These are phyloP conservation scores for Periconia macrospinosa DNA, from an alignment of 2,329 filamentous ascomycete genomes.

Conservation along the genomic window DNA sequence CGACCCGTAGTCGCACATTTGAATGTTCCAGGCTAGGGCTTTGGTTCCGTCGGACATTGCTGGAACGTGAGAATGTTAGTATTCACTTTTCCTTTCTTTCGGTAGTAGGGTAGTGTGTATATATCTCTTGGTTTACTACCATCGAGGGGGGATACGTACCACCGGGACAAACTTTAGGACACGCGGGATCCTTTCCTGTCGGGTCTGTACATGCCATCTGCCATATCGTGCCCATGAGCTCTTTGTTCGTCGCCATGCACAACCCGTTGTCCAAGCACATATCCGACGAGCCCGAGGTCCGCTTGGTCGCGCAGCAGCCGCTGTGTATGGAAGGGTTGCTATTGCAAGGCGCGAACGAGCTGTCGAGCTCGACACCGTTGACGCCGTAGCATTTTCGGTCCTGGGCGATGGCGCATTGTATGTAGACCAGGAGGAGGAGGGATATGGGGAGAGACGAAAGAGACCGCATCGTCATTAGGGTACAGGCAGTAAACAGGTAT, in stretches of 20 bases:
- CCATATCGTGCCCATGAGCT: slow-evolving; percentile 36
- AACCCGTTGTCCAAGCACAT: slow-evolving; percentile 37
- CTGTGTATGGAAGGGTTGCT: slow-evolving; percentile 26
- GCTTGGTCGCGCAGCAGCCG: slow-evolving; percentile 36
- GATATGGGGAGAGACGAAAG: slow-evolving; percentile 12
- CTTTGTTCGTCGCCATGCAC: slow-evolving; percentile 34
- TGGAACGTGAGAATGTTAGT: too few species aligned
- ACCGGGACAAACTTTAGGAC: slow-evolving; percentile 33
- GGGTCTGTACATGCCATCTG: slow-evolving; percentile 40
- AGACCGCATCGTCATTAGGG: slow-evolving; percentile 1
- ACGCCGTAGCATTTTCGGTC: slow-evolving; percentile 35
- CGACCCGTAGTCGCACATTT: slow-evolving; percentile 36
- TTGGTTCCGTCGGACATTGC: slow-evolving; percentile 17
- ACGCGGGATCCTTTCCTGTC: slow-evolving; percentile 29
- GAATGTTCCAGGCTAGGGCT: slow-evolving; percentile 36
- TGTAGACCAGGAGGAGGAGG: slow-evolving; percentile 16
- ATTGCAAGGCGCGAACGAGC: slow-evolving; percentile 33
- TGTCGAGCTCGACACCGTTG: slow-evolving; percentile 30
- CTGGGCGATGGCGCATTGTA: slow-evolving; percentile 14
- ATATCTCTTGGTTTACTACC: slow-evolving; percentile 11
- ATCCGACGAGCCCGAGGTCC: slow-evolving; percentile 23
- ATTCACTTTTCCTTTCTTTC: not conserved
- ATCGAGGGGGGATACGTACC: slow-evolving; percentile 18
- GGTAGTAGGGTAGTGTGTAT: not conserved
- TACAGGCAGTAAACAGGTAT: not conserved